Conservation (phyloP, 2,329 filamentous ascomycete species). For the Teratosphaeria destructans region DNA sequence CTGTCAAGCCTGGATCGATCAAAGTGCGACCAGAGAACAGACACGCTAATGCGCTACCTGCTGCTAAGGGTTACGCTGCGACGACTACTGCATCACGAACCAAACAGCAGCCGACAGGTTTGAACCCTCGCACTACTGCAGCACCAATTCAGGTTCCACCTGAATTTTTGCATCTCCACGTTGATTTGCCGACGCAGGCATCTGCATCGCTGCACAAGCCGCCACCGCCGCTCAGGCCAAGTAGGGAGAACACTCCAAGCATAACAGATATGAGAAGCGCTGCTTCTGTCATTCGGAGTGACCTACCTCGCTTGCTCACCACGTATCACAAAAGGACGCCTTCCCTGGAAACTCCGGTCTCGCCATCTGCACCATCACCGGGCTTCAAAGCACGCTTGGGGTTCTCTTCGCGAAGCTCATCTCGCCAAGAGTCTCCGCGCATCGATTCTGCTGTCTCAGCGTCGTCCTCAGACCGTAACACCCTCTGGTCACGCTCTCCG, state of each 20-base stretch:
- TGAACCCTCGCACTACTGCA: neutral
- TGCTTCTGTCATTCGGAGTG: constrained; percentile 45
- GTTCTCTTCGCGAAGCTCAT: constrained; percentile 22
- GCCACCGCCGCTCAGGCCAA: constrained; percentile 35
- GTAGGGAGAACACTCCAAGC: constrained; percentile 35
- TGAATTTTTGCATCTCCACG: constrained; percentile 41
- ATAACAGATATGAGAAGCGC: constrained; percentile 37
- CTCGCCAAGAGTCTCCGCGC: constrained; percentile 20
- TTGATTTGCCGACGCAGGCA: constrained; percentile 46
- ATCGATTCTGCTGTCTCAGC: constrained; percentile 25
- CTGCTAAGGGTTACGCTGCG: neutral
- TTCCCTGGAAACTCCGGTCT: constrained; percentile 35
- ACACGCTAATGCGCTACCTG: constrained; percentile 1
- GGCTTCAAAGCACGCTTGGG: constrained; percentile 30
- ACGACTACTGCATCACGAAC: neutral
- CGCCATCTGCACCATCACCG: constrained; percentile 24
- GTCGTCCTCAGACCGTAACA: constrained; percentile 12
- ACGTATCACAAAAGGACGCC: constrained; percentile 41
- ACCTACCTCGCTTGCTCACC: constrained; percentile 39
- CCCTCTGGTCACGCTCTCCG: constrained; percentile 10
- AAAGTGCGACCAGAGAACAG: constrained; percentile 8
- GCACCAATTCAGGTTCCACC: constrained; percentile 18
- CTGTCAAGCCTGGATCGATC: constrained; percentile 23
- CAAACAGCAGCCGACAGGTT: neutral
- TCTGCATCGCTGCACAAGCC: constrained; percentile 26